Evolutionary conservation across 176 grass and related monocot species (phyloP).

Genomic region (Bothriochloa decipiens): DNA sequence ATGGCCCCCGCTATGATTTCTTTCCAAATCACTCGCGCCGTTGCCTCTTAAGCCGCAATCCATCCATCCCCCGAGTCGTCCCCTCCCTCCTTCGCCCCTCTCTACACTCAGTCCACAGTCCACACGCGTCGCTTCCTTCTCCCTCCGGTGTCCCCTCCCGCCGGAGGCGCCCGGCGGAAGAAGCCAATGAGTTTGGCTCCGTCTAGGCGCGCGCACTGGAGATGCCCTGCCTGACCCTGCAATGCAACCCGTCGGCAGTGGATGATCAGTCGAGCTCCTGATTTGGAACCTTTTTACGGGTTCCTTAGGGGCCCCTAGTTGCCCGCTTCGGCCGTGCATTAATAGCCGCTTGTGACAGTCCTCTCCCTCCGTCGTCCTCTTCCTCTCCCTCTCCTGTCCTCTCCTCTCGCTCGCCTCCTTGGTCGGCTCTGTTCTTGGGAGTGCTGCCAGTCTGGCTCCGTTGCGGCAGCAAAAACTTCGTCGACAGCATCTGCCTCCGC

Average conservation of each 20-base stretch:
- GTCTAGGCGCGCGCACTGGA: not conserved
- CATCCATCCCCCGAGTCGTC: not conserved
- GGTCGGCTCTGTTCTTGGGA: not conserved
- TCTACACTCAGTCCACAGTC: not conserved
- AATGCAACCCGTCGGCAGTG: slow-evolving; percentile 25
- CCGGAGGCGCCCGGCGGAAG: not conserved
- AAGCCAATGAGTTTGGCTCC: not conserved
- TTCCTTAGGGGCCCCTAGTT: slow-evolving; percentile 15
- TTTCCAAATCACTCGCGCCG: slow-evolving; percentile 10
- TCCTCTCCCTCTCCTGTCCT: not conserved
- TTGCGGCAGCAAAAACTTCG: not conserved
- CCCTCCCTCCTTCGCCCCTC: not conserved
- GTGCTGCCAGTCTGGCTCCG: not conserved
- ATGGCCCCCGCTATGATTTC: slow-evolving; percentile 25
- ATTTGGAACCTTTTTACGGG: not conserved
- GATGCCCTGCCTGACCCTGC: slow-evolving; percentile 33
- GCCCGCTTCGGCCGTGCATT: slow-evolving; percentile 44
- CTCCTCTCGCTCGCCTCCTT: not conserved
- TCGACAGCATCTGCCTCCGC: not conserved
- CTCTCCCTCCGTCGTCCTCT: not conserved
- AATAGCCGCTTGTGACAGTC: slow-evolving; percentile 36
- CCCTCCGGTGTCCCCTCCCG: not conserved
- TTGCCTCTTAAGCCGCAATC: slow-evolving; percentile 37
- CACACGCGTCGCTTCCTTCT: not conserved
- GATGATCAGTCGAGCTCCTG: slow-evolving; percentile 28